Evolutionary conservation across 2,329 filamentous ascomycete genomes (phyloP), one percentile per base, ranked within the genome.

Genomic region (Ophiostoma piceae): DNA sequence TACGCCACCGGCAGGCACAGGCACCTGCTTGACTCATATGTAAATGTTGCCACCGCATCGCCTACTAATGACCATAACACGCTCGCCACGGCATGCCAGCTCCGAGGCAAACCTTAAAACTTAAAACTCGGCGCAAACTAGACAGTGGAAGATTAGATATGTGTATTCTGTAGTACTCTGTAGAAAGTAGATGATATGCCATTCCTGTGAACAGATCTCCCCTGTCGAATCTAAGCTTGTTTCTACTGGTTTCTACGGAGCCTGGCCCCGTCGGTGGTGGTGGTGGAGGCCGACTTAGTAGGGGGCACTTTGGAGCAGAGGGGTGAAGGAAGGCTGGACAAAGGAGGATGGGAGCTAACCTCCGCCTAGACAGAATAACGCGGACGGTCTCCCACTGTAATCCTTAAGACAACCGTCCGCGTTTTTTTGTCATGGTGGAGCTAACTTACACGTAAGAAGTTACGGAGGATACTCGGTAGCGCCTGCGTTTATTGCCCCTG

Each of bases 171-270:
- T n/a, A n/a, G n/a, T n/a, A n/a, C n/a, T n/a, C n/a, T n/a, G 26
- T 32, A 41, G 9, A 41, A 11, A 14, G 12, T 12, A 41, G 2
- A 5, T 1, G 12, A 60, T 7, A 60, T 26, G 41, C n/a, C 51
- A 57, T 57, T 57, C 51, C 51, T 64, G 66, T 66, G 43, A 19
- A 64, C 67, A 29, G 32, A 54, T 54, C n/a, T 35, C 41, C 41
- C 7, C 51, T 26, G 19, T 70, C 29, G 67, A n/a, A 60, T 43
- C 47, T n/a, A 66, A 65, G 66, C 69, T 60, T 68, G 57, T 26
- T 66, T 69, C 70, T 51, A 71, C 66, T 67, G 14, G 70, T 37
- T 71, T 71, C 70, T 60, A 69, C 68, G 68, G 66, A 69, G 62
- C 64, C 68, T 19, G 22, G n/a, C 9, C n/a, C 8, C 68, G 26